Percentiles rank a stretch among this genome's conserved stretches.
Evolutionary conservation across 1,139 yeast species (phyloP).

Genomic region (Starmera stellimalicola): DNA sequence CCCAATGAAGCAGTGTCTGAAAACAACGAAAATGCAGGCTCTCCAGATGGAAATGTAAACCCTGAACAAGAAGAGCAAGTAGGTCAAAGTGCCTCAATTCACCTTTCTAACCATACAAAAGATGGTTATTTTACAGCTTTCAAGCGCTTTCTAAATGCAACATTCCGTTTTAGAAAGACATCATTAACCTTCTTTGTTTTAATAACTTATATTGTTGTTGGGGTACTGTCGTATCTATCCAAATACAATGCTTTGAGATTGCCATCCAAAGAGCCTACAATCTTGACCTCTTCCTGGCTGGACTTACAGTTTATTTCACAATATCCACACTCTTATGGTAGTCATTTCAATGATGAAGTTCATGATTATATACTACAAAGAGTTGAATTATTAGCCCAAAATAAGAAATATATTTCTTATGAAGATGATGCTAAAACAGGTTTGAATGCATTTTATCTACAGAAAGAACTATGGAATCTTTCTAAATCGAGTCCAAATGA

Average conservation of each 20-base stretch:
- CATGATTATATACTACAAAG: slow-evolving; percentile 53
- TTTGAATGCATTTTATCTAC: slow-evolving; percentile 36
- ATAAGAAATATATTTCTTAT: slow-evolving; percentile 18
- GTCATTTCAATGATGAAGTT: slow-evolving; percentile 66
- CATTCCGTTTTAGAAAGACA: slow-evolving; percentile 53
- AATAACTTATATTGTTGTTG: slow-evolving; percentile 30
- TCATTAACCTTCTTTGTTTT: slow-evolving; percentile 42
- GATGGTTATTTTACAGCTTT: neutral
- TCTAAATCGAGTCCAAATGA: slow-evolving; percentile 27
- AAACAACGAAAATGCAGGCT: neutral
- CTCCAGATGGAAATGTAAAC: neutral
- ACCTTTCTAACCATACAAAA: neutral
- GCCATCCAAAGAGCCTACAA: slow-evolving; percentile 31
- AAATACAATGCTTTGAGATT: slow-evolving; percentile 30
- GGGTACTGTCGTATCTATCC: slow-evolving; percentile 23
- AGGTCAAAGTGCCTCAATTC: neutral
- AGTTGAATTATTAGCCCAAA: slow-evolving; percentile 26
- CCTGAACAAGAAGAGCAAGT: neutral
- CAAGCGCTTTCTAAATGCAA: slow-evolving; percentile 5
- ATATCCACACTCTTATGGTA: slow-evolving; percentile 67
- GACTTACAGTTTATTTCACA: slow-evolving; percentile 61
- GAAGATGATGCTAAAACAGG: slow-evolving; percentile 45
- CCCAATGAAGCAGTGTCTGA: neutral
- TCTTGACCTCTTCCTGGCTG: slow-evolving; percentile 48
- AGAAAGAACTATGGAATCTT: slow-evolving; percentile 35